Conservation (phyloP, 768 basidiomycete species). For the Suillus clintonianus region DNA sequence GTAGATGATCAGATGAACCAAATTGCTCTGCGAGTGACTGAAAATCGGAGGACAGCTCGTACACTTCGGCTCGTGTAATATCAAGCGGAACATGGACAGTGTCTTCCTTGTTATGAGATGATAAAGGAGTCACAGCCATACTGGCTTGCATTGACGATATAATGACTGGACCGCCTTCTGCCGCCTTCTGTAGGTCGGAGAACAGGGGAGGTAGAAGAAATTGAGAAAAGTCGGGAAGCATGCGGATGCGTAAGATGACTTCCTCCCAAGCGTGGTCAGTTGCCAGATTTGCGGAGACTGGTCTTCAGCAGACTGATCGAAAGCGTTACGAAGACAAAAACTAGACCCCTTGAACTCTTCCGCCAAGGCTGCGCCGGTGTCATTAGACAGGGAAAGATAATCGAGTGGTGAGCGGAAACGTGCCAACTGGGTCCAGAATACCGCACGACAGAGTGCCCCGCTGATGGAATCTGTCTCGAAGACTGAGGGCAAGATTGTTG, state of each 20-base stretch:
- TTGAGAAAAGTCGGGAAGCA: slow-evolving; percentile 10
- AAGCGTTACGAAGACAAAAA: slow-evolving; percentile 5
- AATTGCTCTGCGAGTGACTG: not conserved
- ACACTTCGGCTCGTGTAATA: not conserved
- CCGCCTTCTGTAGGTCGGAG: slow-evolving; percentile 2
- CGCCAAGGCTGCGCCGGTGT: too few species aligned
- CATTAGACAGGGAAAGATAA: too few species aligned
- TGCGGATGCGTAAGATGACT: slow-evolving; percentile 10
- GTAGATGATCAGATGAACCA: not conserved
- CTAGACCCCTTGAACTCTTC: too few species aligned
- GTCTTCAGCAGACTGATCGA: slow-evolving; percentile 22
- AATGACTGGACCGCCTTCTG: slow-evolving; percentile 5
- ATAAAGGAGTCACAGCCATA: slow-evolving; percentile 11
- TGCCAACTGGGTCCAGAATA: slow-evolving; percentile 38
- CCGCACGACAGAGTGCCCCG: too few species aligned
- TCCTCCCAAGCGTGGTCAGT: slow-evolving; percentile 11
- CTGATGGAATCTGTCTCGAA: too few species aligned
- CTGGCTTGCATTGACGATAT: not conserved
- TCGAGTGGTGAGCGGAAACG: slow-evolving; percentile 48
- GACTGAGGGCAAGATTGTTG: too few species aligned
- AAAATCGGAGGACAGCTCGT: too few species aligned
- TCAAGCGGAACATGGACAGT: not conserved
- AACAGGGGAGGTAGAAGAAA: slow-evolving; percentile 15
- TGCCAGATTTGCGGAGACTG: slow-evolving; percentile 30
- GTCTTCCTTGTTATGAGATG: not conserved